Conservation (phyloP, 345 rosid genomes). For the Durio zibethinus region DNA sequence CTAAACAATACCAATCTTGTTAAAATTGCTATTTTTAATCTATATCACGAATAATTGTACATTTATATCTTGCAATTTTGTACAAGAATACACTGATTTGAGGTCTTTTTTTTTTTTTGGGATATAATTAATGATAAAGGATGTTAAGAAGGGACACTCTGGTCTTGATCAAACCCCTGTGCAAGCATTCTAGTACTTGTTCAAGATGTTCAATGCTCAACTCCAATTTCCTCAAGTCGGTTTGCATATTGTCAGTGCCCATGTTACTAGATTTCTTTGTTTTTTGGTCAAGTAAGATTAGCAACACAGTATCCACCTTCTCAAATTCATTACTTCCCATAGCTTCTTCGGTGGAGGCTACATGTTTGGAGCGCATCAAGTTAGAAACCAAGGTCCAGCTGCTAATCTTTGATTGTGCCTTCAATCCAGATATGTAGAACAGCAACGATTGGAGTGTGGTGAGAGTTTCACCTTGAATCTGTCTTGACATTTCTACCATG, state of each 20-base stretch:
- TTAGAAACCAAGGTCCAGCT: background rate
- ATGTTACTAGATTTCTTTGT: background rate
- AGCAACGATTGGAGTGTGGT: background rate
- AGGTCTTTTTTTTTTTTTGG: no score
- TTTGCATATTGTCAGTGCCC: background rate
- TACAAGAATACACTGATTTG: background rate
- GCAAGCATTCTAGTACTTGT: background rate
- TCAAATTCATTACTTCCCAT: background rate
- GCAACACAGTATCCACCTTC: slow-evolving; percentile 3
- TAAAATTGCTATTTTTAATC: background rate
- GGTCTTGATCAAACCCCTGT: background rate
- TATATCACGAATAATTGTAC: background rate
- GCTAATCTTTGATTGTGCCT: background rate
- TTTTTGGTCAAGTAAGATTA: background rate
- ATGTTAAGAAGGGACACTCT: slow-evolving; percentile 3
- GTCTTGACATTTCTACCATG: slow-evolving; percentile 2
- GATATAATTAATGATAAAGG: background rate
- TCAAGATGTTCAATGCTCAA: slow-evolving; percentile 7
- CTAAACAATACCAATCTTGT: background rate
- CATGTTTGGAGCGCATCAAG: background rate
- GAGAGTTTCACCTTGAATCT: background rate
- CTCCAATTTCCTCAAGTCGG: background rate
- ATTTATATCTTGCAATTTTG: background rate
- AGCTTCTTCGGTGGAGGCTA: background rate
- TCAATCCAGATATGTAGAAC: background rate